A percentile compares a stretch with the other conserved stretches of the same genome.
phyloP scores from a whole-genome alignment of 495 filamentous ascomycete genomes.

The Pyrenopolyporus hunteri region DNA sequence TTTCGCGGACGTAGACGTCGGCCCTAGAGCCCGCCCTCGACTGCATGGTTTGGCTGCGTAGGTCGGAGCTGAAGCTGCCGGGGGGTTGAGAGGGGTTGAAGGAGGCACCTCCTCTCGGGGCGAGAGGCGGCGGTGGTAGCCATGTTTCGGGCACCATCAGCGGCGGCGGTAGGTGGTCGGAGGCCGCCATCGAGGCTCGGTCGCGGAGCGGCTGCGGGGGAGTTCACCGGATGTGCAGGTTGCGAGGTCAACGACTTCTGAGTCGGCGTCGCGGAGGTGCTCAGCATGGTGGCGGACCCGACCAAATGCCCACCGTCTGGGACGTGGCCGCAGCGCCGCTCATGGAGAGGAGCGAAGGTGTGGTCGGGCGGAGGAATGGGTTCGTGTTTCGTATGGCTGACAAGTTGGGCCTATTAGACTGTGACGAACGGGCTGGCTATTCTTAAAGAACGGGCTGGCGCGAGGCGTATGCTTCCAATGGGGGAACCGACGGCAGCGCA shows the following conservation, averaged over 20 bases:
- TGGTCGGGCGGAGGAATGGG: slow-evolving; percentile 2
- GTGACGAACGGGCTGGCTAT: slow-evolving; percentile 8
- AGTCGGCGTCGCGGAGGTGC: slow-evolving; percentile 71
- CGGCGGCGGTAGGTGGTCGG: slow-evolving; percentile 52
- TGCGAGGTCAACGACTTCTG: slow-evolving; percentile 70
- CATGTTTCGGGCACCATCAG: slow-evolving; percentile 54
- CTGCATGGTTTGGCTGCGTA: slow-evolving; percentile 74
- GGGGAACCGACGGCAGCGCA: slow-evolving; percentile 9
- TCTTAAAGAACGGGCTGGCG: neutral
- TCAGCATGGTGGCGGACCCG: slow-evolving; percentile 63
- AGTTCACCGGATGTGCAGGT: slow-evolving; percentile 47
- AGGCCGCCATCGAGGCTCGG: slow-evolving; percentile 59
- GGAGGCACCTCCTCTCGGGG: slow-evolving; percentile 65
- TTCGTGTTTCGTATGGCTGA: slow-evolving; percentile 16
- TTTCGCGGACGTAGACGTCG: slow-evolving; percentile 66
- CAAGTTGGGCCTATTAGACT: slow-evolving; percentile 9
- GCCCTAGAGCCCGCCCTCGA: slow-evolving; percentile 72
- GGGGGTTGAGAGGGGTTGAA: slow-evolving; percentile 73
- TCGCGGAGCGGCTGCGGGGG: slow-evolving; percentile 41
- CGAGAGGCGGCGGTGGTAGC: slow-evolving; percentile 68
- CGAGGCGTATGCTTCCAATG: neutral
- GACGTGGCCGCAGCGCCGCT: slow-evolving; percentile 25
- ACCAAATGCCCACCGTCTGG: slow-evolving; percentile 57
- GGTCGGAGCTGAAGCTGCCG: slow-evolving; percentile 90
- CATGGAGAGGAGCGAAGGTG: slow-evolving; percentile 30